Conservation (phyloP, 2,329 filamentous ascomycete species). For the Beauveria varroae region DNA sequence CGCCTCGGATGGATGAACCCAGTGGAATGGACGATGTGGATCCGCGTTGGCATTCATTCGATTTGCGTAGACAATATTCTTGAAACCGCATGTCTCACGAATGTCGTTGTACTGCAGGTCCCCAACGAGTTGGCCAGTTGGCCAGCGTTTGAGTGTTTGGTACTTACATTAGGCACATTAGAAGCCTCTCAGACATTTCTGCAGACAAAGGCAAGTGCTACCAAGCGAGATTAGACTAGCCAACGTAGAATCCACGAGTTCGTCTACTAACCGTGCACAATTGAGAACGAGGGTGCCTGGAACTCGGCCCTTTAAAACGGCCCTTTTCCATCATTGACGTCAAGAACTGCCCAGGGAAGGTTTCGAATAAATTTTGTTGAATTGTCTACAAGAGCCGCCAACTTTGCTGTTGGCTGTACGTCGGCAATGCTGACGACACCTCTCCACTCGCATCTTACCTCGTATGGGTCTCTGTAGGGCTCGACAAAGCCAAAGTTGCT, state of each 20-base stretch:
- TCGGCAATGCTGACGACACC: background rate
- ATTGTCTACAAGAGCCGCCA: background rate
- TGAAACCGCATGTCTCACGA: background rate
- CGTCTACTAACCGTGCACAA: background rate
- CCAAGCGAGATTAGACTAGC: background rate
- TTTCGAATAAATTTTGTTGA: background rate
- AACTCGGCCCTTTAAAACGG: background rate
- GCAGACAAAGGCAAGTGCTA: background rate
- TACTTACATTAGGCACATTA: background rate
- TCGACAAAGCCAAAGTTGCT: background rate
- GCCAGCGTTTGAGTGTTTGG: background rate
- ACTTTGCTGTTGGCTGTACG: background rate
- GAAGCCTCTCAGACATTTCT: background rate
- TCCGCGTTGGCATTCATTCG: background rate
- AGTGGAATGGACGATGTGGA: background rate
- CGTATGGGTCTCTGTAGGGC: background rate
- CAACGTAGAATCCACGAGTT: background rate
- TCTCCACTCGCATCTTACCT: background rate
- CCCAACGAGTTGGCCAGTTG: background rate
- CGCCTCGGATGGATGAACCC: background rate
- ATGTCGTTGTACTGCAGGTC: background rate
- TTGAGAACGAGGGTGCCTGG: background rate
- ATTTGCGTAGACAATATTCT: background rate
- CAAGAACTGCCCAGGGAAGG: background rate
- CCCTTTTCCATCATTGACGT: background rate